Evolutionary conservation across 345 rosid species (phyloP), one percentile per base, ranked within the genome.

Genomic region (Euphorbia peplus): DNA sequence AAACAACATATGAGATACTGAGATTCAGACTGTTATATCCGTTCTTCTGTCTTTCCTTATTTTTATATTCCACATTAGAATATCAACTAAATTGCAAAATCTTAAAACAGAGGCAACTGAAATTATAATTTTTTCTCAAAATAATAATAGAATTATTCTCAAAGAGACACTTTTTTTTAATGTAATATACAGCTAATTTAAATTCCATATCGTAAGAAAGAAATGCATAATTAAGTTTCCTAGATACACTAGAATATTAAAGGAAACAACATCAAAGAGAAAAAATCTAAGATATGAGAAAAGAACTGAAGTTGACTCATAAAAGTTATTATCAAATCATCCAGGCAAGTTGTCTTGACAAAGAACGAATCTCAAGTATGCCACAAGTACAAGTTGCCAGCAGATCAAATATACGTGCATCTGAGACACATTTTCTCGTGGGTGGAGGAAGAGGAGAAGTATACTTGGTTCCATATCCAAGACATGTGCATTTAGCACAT

Each of bases 1-100:
- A 66, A 72, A 79, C 41, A 69, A 67, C 21, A 65, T 75, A 69
- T 71, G 30, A 73, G 6, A 63, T 12, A 35, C 28, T 42, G 12
- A 63, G 15, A 53, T 35, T 53, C 5, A 21, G 50, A 24, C 16
- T 19, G 4, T 21, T 29, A 51, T 2, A 24, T 12, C 15, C 6
- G 12, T n/a, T 16, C 39, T 30, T n/a, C 15, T 10, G n/a, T 25
- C 42, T 50, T 15, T 14, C 28, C 8, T 26, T 63, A 14, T 8
- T 5, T n/a, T 61, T 39, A 5, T 22, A 3, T 19, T 19, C 15
- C 52, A 55, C 21, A 35, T 35, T 0, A 25, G 4, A 41, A 2
- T 4, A 30, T 37, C 26, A 37, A 67, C 48, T 3, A 14, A 7
- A 29, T 21, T 10, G 59, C 48, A 37, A 25, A 67, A 54, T 53